Percentiles rank a stretch among this genome's conserved stretches.
Evolutionary conservation across 1,139 yeast genomes (phyloP).

Genomic region (Kodamaea anthophila): DNA sequence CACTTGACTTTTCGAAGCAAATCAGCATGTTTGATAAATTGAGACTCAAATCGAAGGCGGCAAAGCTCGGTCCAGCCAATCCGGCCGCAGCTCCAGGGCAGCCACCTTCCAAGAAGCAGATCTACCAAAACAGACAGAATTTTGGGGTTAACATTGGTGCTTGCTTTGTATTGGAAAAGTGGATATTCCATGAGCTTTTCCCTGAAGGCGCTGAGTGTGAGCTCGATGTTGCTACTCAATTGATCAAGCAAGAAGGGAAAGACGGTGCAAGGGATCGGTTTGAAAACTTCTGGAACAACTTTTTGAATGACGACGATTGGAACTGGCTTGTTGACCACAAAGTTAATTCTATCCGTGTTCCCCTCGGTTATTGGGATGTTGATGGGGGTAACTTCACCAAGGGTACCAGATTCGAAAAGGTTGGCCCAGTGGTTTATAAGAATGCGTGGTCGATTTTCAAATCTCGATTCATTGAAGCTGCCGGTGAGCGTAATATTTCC

Average conservation of each 20-base stretch:
- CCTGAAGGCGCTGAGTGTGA: constrained; percentile 55
- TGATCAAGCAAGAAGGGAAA: constrained; percentile 42
- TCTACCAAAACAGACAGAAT: constrained; percentile 62
- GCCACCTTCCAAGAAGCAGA: constrained; percentile 42
- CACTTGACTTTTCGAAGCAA: background rate
- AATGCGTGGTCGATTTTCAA: constrained; percentile 66
- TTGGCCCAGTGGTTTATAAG: constrained; percentile 46
- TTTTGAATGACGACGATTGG: constrained; percentile 71
- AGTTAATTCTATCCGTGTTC: constrained; percentile 75
- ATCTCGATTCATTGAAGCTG: constrained; percentile 45
- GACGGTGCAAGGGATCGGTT: constrained; percentile 51
- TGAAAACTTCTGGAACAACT: constrained; percentile 67
- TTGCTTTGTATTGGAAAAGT: constrained; percentile 73
- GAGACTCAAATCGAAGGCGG: constrained; percentile 33
- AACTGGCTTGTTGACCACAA: constrained; percentile 59
- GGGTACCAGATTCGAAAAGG: constrained; percentile 56
- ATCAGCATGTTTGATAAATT: constrained; percentile 33
- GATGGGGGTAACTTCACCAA: constrained; percentile 53
- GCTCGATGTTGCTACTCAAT: constrained; percentile 59
- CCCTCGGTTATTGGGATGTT: constrained; percentile 88
- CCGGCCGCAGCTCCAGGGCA: constrained; percentile 26
- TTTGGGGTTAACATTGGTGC: constrained; percentile 88
- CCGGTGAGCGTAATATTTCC: constrained; percentile 54
- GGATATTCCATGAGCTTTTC: constrained; percentile 58
- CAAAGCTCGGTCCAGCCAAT: constrained; percentile 21